Conservation (phyloP, 495 filamentous ascomycete genomes). For the Pyronema domesticum region DNA sequence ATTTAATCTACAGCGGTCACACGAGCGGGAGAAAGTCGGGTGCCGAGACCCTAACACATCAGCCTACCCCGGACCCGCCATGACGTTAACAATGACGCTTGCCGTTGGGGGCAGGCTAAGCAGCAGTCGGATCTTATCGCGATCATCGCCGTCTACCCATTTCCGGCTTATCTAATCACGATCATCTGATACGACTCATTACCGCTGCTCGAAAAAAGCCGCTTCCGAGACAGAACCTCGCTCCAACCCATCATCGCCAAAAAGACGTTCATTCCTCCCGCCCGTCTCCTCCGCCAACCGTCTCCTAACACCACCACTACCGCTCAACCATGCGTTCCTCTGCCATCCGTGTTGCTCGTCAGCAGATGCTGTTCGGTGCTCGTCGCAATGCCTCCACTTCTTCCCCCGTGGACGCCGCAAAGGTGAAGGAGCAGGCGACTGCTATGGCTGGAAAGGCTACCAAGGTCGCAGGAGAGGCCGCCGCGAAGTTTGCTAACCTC, state of each 20-base stretch:
- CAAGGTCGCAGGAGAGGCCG: constrained; percentile 44
- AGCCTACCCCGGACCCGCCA: too few relatives aligned
- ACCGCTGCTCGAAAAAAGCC: constrained; percentile 1
- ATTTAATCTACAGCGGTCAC: too few relatives aligned
- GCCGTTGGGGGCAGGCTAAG: neutral
- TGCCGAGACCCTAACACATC: too few relatives aligned
- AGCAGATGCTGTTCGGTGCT: constrained; percentile 12
- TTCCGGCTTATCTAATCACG: neutral
- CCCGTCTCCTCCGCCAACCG: constrained; percentile 4
- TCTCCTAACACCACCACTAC: constrained; percentile 1
- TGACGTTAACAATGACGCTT: too few relatives aligned
- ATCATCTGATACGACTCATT: neutral
- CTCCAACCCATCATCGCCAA: constrained; percentile 1
- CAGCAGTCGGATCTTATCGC: neutral
- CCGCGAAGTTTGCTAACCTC: constrained; percentile 35
- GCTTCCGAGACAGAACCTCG: constrained; percentile 1
- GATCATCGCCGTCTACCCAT: neutral
- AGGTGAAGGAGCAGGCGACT: constrained; percentile 71
- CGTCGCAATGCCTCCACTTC: constrained; percentile 35
- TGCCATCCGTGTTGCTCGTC: constrained; percentile 15
- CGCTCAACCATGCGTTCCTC: constrained; percentile 13
- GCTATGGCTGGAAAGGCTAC: constrained; percentile 64
- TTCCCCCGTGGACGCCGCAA: constrained; percentile 40
- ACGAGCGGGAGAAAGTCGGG: too few relatives aligned
- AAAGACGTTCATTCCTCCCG: neutral